Base-by-base conservation (phyloP, 495 filamentous ascomycete species). In the Hypoxylon cercidicola region DNA sequence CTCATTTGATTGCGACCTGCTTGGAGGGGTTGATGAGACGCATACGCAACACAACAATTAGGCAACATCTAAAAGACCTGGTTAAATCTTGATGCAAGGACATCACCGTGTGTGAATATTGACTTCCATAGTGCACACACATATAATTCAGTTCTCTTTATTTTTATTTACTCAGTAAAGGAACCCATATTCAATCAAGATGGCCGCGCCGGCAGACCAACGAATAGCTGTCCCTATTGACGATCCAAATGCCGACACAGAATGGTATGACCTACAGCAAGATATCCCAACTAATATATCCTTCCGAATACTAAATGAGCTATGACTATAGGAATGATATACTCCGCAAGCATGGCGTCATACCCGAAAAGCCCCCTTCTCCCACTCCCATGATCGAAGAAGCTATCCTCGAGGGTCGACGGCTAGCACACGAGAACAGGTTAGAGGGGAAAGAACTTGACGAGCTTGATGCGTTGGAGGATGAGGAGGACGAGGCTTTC, bases 301-400 rank as follows among this genome's bases (percentile, higher is more conserved):
- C 21, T 10, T 12, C n/a, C 18, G 4, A 34, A 45, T 20, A 48
- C 39, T 67, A 47, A 68, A 47, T 41, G 54, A 43, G 61, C 21
- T 63, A 61, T 63, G 13, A 39, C 19, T 30, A 51, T 73, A 97
- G 93, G 94, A 99, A 99, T 72, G 95, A 99, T 62, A 99, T 99
- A 71, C 91, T 99, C 48, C 92, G 95, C 55, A 93, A 96, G 75
- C 93, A 98, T 78, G 91, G 91, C 39, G 81, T 99, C 51, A 98
- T 99, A 55, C 95, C 95, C 11, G 93, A 97, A 72, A 97, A 96
- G 75, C 93, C 94, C 0, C 91, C 94, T 13, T 96, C 93, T 40
- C 93, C 94, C 0, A 96, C 95, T 16, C 92, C 93, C 12, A 84
- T 95, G 64, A 96, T 99, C 69, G 90, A 98, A 78, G 96, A 97